Conservation (phyloP, 2,329 filamentous ascomycete genomes). For the Ilyonectria robusta region DNA sequence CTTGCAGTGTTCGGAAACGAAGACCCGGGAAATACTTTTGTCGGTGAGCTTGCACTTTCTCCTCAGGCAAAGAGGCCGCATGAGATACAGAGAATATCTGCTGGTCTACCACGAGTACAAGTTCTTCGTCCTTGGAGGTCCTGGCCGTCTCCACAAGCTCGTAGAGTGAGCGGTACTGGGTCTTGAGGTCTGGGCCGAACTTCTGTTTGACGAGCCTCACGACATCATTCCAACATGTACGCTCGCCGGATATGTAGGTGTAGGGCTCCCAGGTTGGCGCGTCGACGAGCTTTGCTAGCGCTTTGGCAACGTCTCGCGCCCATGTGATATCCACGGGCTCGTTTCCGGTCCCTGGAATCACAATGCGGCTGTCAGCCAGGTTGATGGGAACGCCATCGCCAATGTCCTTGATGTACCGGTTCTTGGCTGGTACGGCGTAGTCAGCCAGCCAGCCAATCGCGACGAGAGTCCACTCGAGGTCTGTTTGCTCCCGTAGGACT, state of each 20-base stretch:
- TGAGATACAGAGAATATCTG: background rate
- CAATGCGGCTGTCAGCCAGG: background rate
- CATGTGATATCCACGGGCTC: constrained; percentile 12
- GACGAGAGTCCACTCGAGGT: constrained; percentile 11
- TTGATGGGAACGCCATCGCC: constrained; percentile 7
- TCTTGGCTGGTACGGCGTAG: constrained; percentile 9
- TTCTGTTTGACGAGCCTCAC: background rate
- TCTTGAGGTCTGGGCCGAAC: background rate
- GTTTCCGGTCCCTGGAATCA: constrained; percentile 11
- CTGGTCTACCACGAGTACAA: background rate
- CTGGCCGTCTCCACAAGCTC: background rate
- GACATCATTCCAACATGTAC: constrained; percentile 6
- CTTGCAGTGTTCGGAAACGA: constrained; percentile 1
- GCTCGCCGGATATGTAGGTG: constrained; percentile 10
- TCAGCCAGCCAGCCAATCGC: constrained; percentile 13
- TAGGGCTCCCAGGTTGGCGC: constrained; percentile 5
- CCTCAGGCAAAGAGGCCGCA: background rate
- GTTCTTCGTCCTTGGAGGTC: background rate
- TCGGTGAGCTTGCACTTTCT: background rate
- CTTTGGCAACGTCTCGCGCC: constrained; percentile 16
- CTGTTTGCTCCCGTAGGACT: background rate
- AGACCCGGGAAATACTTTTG: constrained; percentile 7
- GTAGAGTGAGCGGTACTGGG: background rate
- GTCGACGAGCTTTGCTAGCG: background rate
- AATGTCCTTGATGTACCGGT: constrained; percentile 19